Evolutionary conservation across 768 basidiomycete species (phyloP), one percentile per base, ranked within the genome.

Genomic region (Coprinellus micaceus): DNA sequence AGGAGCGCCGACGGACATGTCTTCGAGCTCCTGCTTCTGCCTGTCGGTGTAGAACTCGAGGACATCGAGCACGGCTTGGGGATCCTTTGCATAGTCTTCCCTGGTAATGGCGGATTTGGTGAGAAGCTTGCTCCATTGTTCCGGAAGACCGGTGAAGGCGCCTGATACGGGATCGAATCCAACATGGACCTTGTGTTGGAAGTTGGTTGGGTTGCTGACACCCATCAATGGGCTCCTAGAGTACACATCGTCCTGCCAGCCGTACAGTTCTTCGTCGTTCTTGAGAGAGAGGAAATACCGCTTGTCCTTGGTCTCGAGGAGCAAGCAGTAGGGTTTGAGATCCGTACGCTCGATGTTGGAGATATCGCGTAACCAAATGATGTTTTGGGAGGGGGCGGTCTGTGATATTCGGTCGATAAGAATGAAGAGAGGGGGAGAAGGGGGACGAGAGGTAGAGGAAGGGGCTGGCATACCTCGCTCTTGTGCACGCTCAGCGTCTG

Each of bases 41-140:
- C 93, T 91, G 69, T 96, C 94, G 12, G 95, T 98, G 71, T 98
- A 99, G 75, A 98, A 99, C 67, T 98, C 95, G 59, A 99, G 85
- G 1, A 97, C 96, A 59, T 98, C 96, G 17, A 98, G 81, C 13
- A 99, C 96, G 1, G 96, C 96, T 66, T 98, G 96, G 0, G 96
- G 96, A 66, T 99, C 90, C 67, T 90, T 91, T 4, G 91, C 94
- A 56, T 98, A 97, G 71, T 99, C 96, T 73, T 99, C 96, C 54
- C 92, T 89, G 2, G 96, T 99, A 71, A 99, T 97, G 30, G 94
- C 94, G 3, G 93, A 95, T 67, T 95, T 94, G 4, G 93, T 98
- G 64, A 99, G 81, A n/a, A 99, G 79, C 60, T 94, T 91, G 66
- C 84, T 91, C 96, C 96, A 99, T 77, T 96, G 93, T 54, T 97